phyloP scores from a whole-genome alignment of 78 protist species.

The Tieghemostelium lacteum region DNA sequence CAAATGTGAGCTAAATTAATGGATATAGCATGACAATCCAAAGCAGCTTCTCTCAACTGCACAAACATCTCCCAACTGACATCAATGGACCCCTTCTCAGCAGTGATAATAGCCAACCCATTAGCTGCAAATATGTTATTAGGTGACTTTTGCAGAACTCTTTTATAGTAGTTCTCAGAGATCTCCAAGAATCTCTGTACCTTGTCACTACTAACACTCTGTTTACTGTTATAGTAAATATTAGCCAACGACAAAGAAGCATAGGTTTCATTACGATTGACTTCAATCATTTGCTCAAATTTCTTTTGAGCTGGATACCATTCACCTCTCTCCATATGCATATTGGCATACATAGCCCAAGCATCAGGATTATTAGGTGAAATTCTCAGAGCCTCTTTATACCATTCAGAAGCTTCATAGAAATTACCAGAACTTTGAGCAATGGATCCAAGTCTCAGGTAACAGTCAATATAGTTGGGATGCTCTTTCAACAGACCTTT shows the following conservation, averaged over 20 bases:
- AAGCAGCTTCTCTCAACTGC: constrained; percentile 65
- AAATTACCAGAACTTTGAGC: constrained; percentile 24
- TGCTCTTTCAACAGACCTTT: constrained; percentile 77
- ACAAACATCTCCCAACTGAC: constrained; percentile 78
- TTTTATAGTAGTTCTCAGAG: constrained; percentile 57
- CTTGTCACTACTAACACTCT: constrained; percentile 28
- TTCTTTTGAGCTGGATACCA: constrained; percentile 82
- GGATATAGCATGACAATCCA: constrained; percentile 24
- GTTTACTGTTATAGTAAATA: constrained; percentile 46
- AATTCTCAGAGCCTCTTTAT: constrained; percentile 48
- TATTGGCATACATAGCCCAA: constrained; percentile 62
- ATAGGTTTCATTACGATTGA: constrained; percentile 76
- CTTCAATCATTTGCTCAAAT: constrained; percentile 72
- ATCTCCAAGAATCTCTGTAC: constrained; percentile 38
- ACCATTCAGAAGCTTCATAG: constrained; percentile 81
- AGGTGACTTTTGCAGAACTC: constrained; percentile 43
- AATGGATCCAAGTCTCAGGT: constrained; percentile 60
- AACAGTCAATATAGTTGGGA: constrained; percentile 82
- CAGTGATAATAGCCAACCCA: constrained; percentile 86
- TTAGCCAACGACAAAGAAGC: constrained; percentile 73
- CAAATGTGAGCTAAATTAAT: constrained; percentile 58
- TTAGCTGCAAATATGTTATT: constrained; percentile 87
- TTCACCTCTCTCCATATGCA: constrained; percentile 73
- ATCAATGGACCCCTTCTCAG: constrained; percentile 49
- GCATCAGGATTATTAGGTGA: constrained; percentile 57